Base-by-base conservation (phyloP, 2,329 filamentous ascomycete species). In the Epicoccum sorghinum region DNA sequence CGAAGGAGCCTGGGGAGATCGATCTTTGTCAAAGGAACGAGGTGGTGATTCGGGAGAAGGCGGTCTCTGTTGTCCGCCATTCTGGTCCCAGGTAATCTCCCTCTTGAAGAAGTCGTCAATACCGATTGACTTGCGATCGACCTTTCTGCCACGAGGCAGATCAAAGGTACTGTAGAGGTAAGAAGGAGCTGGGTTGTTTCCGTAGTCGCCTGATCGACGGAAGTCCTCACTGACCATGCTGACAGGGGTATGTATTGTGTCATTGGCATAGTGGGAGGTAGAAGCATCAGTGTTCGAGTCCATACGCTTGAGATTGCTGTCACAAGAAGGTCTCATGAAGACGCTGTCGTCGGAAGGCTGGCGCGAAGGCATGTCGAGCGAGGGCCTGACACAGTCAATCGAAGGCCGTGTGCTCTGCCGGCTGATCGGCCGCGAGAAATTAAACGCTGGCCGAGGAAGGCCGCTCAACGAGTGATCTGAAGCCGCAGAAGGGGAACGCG, bases 391-490 rank as follows among this genome's bases (percentile, higher is more conserved):
- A 24, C 63, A 69, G 29, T 79, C 77, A 13, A 73, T 48, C 5
- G 73, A 73, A 13, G 85, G 84, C 10, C 83, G 86, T 5, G 57
- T 55, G 57, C 86, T 86, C 56, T 86, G 84, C 69, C 88, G 83
- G 73, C 93, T 97, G 57, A 96, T 77, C 0, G 95, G 95, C 38
- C 95, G 85, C 0, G 95, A 98, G 73, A 98, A 98, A 75, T 99
- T 98, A 77, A 96, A 93, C 0, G 89, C 86, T 0, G 91, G 89
- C 13, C 88, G 84, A 10, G 88, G 86, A 32, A 92, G 75, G 30
- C 83, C 81, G 42, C 77, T 82, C 39, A 83, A 82, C 2, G 92
- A 96, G 45, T 85, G 84, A 58, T 96, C 91, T 1, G 93, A 98
- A 57, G 87, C 87, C 33, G 91, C 83, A 0, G 95, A 98, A 2